Conservation (phyloP, 2,329 filamentous ascomycete genomes). For the Samsoniella hepiali region DNA sequence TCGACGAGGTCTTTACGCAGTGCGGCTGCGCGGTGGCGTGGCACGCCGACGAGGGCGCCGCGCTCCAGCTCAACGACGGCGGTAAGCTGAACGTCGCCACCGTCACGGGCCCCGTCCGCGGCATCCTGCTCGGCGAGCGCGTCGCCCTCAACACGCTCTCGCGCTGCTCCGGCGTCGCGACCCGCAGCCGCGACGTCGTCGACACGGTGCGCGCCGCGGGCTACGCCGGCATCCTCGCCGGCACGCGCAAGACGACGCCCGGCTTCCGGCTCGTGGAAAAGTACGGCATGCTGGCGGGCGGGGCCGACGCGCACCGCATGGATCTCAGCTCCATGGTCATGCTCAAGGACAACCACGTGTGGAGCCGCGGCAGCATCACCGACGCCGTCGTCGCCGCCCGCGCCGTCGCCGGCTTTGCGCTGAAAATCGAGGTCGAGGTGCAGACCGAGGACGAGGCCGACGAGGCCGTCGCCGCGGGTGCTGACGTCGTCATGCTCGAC, state of each 20-base stretch:
- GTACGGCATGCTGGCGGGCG: conserved; percentile 94
- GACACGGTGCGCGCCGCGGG: conserved; percentile 59
- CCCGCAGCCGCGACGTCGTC: conserved; percentile 57
- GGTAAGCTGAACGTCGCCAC: conserved; percentile 67
- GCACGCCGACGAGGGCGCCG: conserved; percentile 73
- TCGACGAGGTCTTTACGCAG: conserved; percentile 88
- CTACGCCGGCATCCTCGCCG: conserved; percentile 81
- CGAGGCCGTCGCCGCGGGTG: conserved; percentile 84
- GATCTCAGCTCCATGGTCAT: conserved; percentile 95
- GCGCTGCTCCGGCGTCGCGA: conserved; percentile 87
- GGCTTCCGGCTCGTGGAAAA: conserved; percentile 96
- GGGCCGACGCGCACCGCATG: conserved; percentile 86
- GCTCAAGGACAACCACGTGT: conserved; percentile 99
- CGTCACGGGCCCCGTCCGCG: conserved; percentile 76
- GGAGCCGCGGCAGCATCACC: conserved; percentile 82
- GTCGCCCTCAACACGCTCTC: conserved; percentile 90
- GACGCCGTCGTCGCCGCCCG: conserved; percentile 82
- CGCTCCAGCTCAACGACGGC: conserved; percentile 48
- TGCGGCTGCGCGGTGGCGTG: conserved; percentile 89
- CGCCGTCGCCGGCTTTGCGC: conserved; percentile 78
- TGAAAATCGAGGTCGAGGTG: conserved; percentile 96
- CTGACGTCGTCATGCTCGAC: conserved; percentile 95
- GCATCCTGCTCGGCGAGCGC: conserved; percentile 82
- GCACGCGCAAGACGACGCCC: conserved; percentile 94
- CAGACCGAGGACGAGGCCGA: conserved; percentile 84